Evolutionary conservation across 495 filamentous ascomycete genomes (phyloP), one percentile per base, ranked within the genome.

Genomic region (Penicillium flavigenum): DNA sequence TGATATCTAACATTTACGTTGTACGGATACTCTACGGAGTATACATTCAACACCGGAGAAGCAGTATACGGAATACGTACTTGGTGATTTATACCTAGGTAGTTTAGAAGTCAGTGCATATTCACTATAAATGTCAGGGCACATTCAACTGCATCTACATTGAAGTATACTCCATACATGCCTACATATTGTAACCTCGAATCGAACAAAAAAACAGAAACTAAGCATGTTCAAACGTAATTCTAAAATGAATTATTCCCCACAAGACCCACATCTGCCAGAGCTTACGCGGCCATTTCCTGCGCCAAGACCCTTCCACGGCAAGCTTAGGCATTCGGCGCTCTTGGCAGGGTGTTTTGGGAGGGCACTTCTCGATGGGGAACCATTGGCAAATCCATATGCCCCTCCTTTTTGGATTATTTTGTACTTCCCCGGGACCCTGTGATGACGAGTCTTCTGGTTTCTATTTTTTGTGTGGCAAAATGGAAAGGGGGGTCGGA

Each of bases 311-410:
- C 24, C 38, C 42, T 32, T 44, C 42, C 60, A 59, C 60, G 44
- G 58, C 58, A 63, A 68, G 66, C 66, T 68, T 68, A 68, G 66
- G 65, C 61, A 69, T 66, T 64, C 63, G 55, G 59, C 59, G 66
- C 46, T 36, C 61, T 69, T 69, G 66, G 63, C 63, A 59, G 20
- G 5, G 31, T 17, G n/a, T 34, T 10, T 29, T 6, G 12, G 14
- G 5, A 5, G 34, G 29, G 9, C 29, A 31, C 29, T 31, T 16
- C 34, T 38, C 34, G 12, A 34, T 22, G 32, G 12, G 19, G 42
- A 24, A 22, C 54, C 53, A 31, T 46, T 7, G 31, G 31, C 31
- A 14, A 34, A 12, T 12, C 12, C 31, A 34, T 34, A 12, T 12
- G 22, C 29, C 43, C 43, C 43, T 60, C 45, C 27, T 36, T 45